Evolutionary conservation across 2,329 filamentous ascomycete species (phyloP), one percentile per base, ranked within the genome.

Genomic region (Verticillium dahliae): DNA sequence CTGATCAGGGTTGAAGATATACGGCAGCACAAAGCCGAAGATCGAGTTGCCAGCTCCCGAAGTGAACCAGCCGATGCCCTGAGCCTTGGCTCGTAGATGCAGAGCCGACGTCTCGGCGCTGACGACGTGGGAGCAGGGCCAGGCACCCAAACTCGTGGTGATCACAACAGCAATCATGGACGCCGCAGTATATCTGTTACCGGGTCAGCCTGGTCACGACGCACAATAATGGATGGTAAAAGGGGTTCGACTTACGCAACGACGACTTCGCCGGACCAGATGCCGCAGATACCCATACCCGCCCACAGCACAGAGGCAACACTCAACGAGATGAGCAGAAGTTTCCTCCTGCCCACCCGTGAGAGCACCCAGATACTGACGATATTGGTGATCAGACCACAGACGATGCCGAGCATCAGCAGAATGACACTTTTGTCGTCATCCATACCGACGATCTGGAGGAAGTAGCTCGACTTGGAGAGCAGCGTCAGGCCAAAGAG

Each of bases 21-120:
- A 84, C 0, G 82, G 81, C 0, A 84, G 67, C 1, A 75, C 74
- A 38, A 84, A 73, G 0, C 75, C 76, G 61, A 82, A 77, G 56
- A 77, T 68, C 3, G 76, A 76, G 34, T 75, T 75, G 4, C 73
- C 68, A 0, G 78, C 68, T 2, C 76, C 74, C 1, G 75, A 74
- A 2, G 74, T 69, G 3, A 79, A 70, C 69, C 80, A 80, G 7
- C 76, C 73, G 13, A 80, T 71, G 3, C 76, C 78, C 41, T 80
- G 75, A 0, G 77, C 74, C 63, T 78, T 78, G 41, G 74, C 73
- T 7, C 79, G 74, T 1, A 81, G 69, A 5, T 74, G 74, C 0
- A 80, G 72, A 0, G 79, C 75, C 0, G 78, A 79, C 1, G 77
- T 72, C 58, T 81, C 79, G 33, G 74, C 73, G 2, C 74, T 70